Base-by-base conservation (phyloP, 441 rosid species). In the Adansonia madagascariensis region DNA sequence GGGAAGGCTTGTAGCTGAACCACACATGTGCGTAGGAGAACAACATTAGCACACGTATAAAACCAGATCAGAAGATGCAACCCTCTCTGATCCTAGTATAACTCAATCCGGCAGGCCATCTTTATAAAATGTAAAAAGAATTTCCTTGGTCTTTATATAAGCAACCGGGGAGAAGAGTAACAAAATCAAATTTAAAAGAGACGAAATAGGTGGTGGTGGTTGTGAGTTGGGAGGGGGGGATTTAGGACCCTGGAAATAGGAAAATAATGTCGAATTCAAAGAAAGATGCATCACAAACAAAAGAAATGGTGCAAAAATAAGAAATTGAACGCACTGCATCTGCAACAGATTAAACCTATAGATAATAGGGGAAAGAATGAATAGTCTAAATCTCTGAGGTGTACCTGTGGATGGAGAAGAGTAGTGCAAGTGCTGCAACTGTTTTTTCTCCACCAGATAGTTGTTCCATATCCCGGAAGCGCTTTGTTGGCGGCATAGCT, bases 381-480 rank as follows among this genome's bases (percentile, higher is more conserved):
- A 35, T 35, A 55, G 39, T 35, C 8, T 70, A 52, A 70, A 55
- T 71, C 62, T 35, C 49, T 53, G 35, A 22, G 27, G 44, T 77
- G 55, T 71, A 92, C 97, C 97, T 88, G 89, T 94, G 99, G 81
- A 96, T 94, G 85, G 98, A 91, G 85, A 96, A 96, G 79, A 94
- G 98, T 68, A 96, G 88, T 31, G 99, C 98, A 81, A 96, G 89
- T 60, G 99, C 99, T 4, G 99, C 99, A 71, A 97, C 98, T 55
- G 99, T 97, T 86, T 97, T 97, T 84, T 97, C 99, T 75, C 98
- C 99, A 75, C 98, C 99, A 86, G 98, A 94, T 46, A 97, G 91
- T 75, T 92, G 99, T 81, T 97, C 99, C 99, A 97, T 97, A 80
- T 94, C 99, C 52, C 98, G 93, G 72, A 94, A 97, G 52, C 99